Evolutionary conservation across 106 monocot species (phyloP), one percentile per base, ranked within the genome.

Genomic region (Posidonia australis): DNA sequence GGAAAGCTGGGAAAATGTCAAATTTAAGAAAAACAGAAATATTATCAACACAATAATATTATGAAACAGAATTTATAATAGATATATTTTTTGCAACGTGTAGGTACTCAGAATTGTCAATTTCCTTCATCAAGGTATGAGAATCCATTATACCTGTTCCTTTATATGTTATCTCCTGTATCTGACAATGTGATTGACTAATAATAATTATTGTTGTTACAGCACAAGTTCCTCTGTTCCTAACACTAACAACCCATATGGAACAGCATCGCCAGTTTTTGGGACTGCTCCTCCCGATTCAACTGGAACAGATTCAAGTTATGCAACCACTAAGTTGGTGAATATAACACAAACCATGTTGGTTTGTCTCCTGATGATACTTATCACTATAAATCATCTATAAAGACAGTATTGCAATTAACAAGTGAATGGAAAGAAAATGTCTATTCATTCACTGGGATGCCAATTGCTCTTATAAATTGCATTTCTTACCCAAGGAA

Each of bases 61-160:
- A 20, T 41, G 47, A 54, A 56, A 14, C 9, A 10, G 23, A 30
- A 18, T 14, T 19, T 30, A 26, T 62, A 62, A 62, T 31, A 41
- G 22, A 24, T 14, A 13, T 16, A 26, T 7, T 46, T 19, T 0
- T 46, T 47, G 0, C 4, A 29, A 14, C 13, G 26, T 80, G 53
- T 80, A 90, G 89, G 82, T 42, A 73, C 82, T 49, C 44, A 72
- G 13, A 62, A 72, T 51, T 90, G 89, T 63, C 77, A 68, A 17
- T 85, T 48, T 75, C 70, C 80, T 64, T 72, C 89, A 41, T 67
- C 85, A 67, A 90, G 89, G 89, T 90, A 90, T 27, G 43, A 1
- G 0, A 42, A n/a, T 7, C n/a, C 9, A 20, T 24, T 16, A 16
- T 9, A 18, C 16, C 19, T 23, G 13, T 25, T 24, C 6, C 42